Evolutionary conservation across 2,329 filamentous ascomycete genomes (phyloP), one percentile per base, ranked within the genome.

Genomic region (Graphilbum sp.): DNA sequence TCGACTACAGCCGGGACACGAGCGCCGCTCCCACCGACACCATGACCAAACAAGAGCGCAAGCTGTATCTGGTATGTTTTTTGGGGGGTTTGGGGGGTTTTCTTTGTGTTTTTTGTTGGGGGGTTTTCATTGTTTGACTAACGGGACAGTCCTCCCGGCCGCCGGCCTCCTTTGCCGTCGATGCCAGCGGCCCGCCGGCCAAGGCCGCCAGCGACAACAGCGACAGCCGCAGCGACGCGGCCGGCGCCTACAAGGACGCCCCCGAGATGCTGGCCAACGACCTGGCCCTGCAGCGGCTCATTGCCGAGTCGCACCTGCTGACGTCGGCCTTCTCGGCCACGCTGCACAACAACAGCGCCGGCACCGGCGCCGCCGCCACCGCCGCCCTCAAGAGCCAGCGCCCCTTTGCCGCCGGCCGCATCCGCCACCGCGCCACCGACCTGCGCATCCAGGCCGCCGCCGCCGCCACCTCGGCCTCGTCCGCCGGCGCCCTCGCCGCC

Each of bases 291-390:
- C 88, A 95, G 56, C 79, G 86, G 34, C 75, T 98, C 31, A 74
- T 98, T 41, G 71, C 79, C 48, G 90, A 98, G 65, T 95, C 87
- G 0, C 86, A 94, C 58, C 77, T 96, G 43, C 75, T 96, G 41
- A 62, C 70, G 1, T 63, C 67, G 13, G 61, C 69, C 33, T 64
- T 68, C 16, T 51, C 56, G 42, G 52, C 54, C 44, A 50, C 41
- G 19, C 34, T 54, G 33, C 63, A 69, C 18, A 52, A 56, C 13
- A 51, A 57, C 40, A 54, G 56, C 36, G 46, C 53, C 32, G 53
- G 58, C 15, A 49, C 61, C 33, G 53, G 59, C 31, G 51, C 53
- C 33, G 47, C 51, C 36, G 50, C 57, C 15, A 52, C 62, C 32
- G 54, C 58, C 29, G 51, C 52, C 15, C 34, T 32, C 30, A 44